Percentiles rank a stretch among this genome's conserved stretches.
phyloP scores from a whole-genome alignment of 345 rosid genomes.

The Dipteronia sinensis region DNA sequence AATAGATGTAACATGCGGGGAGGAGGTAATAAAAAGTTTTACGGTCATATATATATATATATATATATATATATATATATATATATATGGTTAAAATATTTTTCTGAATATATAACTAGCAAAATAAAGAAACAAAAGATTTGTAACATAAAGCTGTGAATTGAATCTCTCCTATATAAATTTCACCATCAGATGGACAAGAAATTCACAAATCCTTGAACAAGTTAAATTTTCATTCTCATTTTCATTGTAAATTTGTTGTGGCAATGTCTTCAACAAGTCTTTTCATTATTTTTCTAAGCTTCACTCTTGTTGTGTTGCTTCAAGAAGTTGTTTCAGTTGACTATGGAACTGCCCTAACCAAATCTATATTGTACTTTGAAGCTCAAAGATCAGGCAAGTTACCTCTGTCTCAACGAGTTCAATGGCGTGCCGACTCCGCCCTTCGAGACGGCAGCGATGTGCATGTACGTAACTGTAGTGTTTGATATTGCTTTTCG shows the following conservation, averaged over 20 bases:
- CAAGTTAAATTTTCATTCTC: not conserved
- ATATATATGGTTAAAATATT: too few relatives aligned
- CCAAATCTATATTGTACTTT: conserved; percentile 34
- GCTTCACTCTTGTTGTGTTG: not conserved
- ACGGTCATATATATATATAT: too few relatives aligned
- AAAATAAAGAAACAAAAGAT: too few relatives aligned
- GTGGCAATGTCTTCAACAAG: conserved; percentile 1
- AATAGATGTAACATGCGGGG: too few relatives aligned
- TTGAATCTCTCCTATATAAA: too few relatives aligned
- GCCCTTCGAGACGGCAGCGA: conserved; percentile 29
- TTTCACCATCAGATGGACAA: too few relatives aligned
- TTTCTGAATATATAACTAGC: too few relatives aligned
- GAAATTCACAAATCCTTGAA: too few relatives aligned
- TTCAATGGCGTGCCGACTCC: conserved; percentile 34
- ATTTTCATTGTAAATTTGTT: not conserved
- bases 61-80: too few relatives aligned
- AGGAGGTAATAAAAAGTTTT: too few relatives aligned
- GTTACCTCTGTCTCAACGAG: conserved; percentile 31
- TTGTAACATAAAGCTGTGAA: too few relatives aligned
- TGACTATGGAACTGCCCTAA: conserved; percentile 31
- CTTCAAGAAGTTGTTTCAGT: not conserved
- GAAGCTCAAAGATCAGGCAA: conserved; percentile 42
- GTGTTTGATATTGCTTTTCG: too few relatives aligned
- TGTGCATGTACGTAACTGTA: conserved; percentile 10
- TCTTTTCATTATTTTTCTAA: not conserved